phyloP scores from a whole-genome alignment of 2,329 filamentous ascomycete species.

The Cladosporium oxysporum region DNA sequence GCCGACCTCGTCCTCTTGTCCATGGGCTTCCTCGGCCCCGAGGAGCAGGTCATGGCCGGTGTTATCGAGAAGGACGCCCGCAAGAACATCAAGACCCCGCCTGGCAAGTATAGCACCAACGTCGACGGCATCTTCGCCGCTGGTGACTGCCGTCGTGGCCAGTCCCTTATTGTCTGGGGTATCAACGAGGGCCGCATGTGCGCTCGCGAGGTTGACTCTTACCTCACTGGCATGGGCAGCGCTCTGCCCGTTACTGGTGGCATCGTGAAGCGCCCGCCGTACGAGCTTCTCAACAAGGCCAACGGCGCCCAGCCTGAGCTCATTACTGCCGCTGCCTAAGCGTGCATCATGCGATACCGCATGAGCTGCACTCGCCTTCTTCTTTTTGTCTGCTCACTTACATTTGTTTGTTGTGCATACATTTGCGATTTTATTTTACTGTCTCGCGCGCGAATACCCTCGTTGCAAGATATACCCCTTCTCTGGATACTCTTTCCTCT shows the following conservation, averaged over 20 bases:
- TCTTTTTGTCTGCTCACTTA: neutral
- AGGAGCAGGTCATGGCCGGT: slow-evolving; percentile 84
- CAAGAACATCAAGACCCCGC: slow-evolving; percentile 94
- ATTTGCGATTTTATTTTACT: slow-evolving; percentile 1
- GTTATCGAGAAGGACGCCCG: slow-evolving; percentile 86
- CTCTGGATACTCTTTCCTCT: slow-evolving; percentile 2
- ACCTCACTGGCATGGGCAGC: slow-evolving; percentile 73
- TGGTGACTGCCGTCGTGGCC: slow-evolving; percentile 90
- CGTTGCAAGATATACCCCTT: slow-evolving; percentile 10
- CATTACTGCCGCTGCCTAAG: slow-evolving; percentile 40
- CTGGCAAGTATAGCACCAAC: slow-evolving; percentile 86
- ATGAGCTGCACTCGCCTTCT: neutral
- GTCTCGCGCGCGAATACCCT: slow-evolving; percentile 10
- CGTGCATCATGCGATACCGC: neutral
- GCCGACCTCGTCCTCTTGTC: slow-evolving; percentile 91
- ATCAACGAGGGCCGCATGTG: slow-evolving; percentile 96
- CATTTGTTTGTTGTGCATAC: slow-evolving; percentile 5
- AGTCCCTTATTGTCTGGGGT: slow-evolving; percentile 96
- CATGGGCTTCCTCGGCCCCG: slow-evolving; percentile 96
- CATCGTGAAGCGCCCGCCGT: slow-evolving; percentile 81
- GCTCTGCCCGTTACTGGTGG: slow-evolving; percentile 87
- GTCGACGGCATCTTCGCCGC: slow-evolving; percentile 87
- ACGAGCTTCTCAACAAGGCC: slow-evolving; percentile 61
- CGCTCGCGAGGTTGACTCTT: slow-evolving; percentile 88
- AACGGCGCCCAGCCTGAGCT: slow-evolving; percentile 42